Conservation (phyloP, 768 basidiomycete species). For the Botryobasidium botryosum region DNA sequence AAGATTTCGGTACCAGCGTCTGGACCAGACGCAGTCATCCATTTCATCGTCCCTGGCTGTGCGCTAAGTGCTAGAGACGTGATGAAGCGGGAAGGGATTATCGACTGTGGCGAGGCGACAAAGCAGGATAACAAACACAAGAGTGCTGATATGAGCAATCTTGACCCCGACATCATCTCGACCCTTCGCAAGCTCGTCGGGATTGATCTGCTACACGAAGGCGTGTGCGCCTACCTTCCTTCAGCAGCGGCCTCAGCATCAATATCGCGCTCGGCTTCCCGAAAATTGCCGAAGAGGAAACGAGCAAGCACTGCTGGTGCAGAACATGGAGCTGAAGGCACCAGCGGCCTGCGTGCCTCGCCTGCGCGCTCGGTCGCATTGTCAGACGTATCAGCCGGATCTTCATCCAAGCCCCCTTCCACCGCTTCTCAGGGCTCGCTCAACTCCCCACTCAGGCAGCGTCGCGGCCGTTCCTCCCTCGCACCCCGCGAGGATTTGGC, state of each 20-base stretch:
- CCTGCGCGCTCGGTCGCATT: no score
- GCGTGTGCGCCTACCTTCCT: constrained; percentile 10
- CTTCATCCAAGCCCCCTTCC: no score
- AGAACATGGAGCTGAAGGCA: no score
- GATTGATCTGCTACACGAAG: constrained; percentile 6
- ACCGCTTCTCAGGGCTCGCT: no score
- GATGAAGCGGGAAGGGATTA: constrained; percentile 9
- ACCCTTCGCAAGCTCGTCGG: constrained; percentile 9
- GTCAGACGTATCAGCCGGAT: no score
- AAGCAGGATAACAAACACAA: constrained; percentile 9
- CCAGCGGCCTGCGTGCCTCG: no score
- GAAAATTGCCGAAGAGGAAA: no score
- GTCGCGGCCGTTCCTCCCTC: no score
- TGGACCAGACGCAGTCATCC: background rate
- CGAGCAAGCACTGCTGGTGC: no score
- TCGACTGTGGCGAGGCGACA: constrained; percentile 13
- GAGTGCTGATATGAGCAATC: constrained; percentile 3
- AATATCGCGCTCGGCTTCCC: no score
- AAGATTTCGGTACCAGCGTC: constrained; percentile 8
- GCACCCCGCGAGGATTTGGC: no score
- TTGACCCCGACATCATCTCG: constrained; percentile 8
- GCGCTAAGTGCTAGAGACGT: constrained; percentile 9
- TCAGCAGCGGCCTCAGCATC: background rate
- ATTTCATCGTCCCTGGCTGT: constrained; percentile 13
- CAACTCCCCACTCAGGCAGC: no score